These are phyloP conservation scores for Beverwykella pulmonaria DNA, from an alignment of 495 filamentous ascomycete genomes.

Conservation along the genomic window DNA sequence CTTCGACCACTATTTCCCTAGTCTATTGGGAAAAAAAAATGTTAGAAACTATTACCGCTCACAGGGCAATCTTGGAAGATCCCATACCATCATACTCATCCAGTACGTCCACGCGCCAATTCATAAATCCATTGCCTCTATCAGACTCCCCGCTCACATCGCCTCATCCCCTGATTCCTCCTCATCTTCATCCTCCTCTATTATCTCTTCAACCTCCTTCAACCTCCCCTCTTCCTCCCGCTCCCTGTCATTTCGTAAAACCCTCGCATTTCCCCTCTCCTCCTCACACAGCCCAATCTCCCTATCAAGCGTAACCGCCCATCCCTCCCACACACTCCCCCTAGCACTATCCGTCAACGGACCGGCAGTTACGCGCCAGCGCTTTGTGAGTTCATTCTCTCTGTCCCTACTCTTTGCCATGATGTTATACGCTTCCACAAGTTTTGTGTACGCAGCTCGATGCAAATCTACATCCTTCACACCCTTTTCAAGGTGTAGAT, in stretches of 20 bases:
- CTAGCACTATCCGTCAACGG: slow-evolving; percentile 1
- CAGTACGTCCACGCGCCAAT: too few relatives aligned
- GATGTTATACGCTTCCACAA: not conserved
- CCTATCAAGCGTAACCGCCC: slow-evolving; percentile 7
- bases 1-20: too few relatives aligned
- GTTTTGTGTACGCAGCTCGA: slow-evolving; percentile 9
- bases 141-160: too few relatives aligned
- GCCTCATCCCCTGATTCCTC: too few relatives aligned
- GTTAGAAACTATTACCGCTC: too few relatives aligned
- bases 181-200: slow-evolving; percentile 17
- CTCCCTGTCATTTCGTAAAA: not conserved
- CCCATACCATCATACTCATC: too few relatives aligned
- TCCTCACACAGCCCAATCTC: not conserved
- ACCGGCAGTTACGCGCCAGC: slow-evolving; percentile 8
- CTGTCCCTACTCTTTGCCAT: slow-evolving; percentile 9
- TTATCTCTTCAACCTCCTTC: not conserved
- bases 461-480: not conserved
- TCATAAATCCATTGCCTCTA: too few relatives aligned
- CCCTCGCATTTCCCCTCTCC: slow-evolving; percentile 17
- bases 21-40: too few relatives aligned
- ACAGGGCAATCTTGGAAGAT: too few relatives aligned
- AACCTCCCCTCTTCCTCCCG: not conserved
- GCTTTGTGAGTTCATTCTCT: slow-evolving; percentile 27
- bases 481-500: not conserved
- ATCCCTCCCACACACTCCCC: slow-evolving; percentile 33